phyloP scores from a whole-genome alignment of 495 filamentous ascomycete genomes.

The Neurospora pannonica region DNA sequence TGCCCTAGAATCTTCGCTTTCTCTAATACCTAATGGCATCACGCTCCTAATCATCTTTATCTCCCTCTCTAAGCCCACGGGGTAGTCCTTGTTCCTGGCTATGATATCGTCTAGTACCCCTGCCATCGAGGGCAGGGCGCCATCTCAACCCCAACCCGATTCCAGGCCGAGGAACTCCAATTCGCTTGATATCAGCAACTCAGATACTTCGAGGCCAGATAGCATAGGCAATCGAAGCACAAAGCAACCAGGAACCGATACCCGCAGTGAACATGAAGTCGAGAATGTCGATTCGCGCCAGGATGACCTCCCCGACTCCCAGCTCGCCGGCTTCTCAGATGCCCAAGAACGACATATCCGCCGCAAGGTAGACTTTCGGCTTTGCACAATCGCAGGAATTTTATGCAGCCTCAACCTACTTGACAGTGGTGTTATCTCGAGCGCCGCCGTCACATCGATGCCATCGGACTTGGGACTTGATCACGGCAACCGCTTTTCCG shows the following conservation, averaged over 20 bases:
- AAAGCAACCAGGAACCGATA: not conserved
- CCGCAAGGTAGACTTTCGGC: constrained; percentile 59
- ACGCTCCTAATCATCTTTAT: not conserved
- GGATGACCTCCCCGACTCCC: not conserved
- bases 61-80: not conserved
- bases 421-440: constrained; percentile 69
- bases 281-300: not conserved
- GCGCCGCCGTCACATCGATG: constrained; percentile 69
- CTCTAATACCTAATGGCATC: not conserved
- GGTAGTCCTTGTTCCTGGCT: not conserved
- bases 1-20: not conserved
- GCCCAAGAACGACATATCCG: constrained; percentile 35
- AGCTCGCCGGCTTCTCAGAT: not conserved
- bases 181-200: not conserved
- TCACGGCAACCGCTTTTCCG: constrained; percentile 55
- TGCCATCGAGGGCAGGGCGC: not conserved
- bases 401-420: constrained; percentile 65
- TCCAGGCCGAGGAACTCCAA: not conserved
- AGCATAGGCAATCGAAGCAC: not conserved
- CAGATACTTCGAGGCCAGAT: not conserved
- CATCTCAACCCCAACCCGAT: not conserved
- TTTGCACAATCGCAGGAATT: constrained; percentile 67
- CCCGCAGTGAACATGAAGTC: not conserved
- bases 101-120: not conserved
- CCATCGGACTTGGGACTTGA: constrained; percentile 50